Evolutionary conservation across 257 asterid genomes (phyloP), one percentile per base, ranked within the genome.

Genomic region (Nicotiana sylvestris): DNA sequence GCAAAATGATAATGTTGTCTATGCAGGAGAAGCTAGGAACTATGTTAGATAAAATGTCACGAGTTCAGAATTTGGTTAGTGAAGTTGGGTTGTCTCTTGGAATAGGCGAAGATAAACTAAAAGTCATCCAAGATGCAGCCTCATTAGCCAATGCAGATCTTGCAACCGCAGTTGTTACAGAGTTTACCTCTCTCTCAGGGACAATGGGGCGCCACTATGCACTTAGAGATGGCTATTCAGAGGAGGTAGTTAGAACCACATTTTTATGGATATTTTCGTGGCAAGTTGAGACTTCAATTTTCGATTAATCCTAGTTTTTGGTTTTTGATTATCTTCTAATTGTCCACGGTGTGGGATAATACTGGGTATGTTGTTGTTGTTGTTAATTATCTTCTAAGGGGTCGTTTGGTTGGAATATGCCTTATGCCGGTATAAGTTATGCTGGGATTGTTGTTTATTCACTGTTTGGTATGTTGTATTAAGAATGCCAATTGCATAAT

Each of bases 171-270:
- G 97, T 96, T 84, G 99, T 96, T 84, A 90, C 93, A 32, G 98
- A 96, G 88, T 96, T 96, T 84, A 96, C 98, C 69, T 89, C 98
- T 80, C 99, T 93, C 81, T 90, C 99, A 35, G 99, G 99, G 83
- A 86, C 90, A 68, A 96, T 96, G 98, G 97, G 87, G 3, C 96
- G 95, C 21, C 99, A 96, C 88, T 96, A 96, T 91, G 98, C 99
- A 85, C 88, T 94, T 51, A 91, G 97, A 89, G 98, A 94, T 87
- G 98, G 98, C 90, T 90, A 91, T 84, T 92, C 98, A 67, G 89
- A 89, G 80, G 93, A 93, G 98, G 98, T 94, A 79, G 32, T 61
- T 67, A 43, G 83, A 84, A 67, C 37, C 81, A 70, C 78, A 12
- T 43, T n/a, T 13, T 27, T 49, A 25, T 46, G 62, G 43, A 49